A percentile compares a stretch with the other conserved stretches of the same genome.
Conservation (phyloP, 164 flowering plant genomes). For the Sextonia rubra region DNA sequence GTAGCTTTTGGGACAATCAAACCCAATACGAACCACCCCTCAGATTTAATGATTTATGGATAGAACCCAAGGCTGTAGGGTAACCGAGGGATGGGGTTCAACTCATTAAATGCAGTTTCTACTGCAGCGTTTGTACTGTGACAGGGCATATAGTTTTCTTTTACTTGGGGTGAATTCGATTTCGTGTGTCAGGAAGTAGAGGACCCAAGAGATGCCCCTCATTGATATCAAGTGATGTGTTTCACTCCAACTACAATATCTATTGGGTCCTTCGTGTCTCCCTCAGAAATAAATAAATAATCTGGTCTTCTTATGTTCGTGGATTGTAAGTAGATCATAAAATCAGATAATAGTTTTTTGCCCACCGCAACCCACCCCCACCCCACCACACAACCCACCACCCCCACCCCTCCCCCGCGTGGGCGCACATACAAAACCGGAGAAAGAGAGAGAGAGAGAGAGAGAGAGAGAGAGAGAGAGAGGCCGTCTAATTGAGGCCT, state of each 20-base stretch:
- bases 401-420: no score
- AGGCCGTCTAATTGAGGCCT: no score
- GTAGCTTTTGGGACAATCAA: conserved; percentile 11
- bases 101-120: neutral
- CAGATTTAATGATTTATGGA: neutral
- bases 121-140: neutral
- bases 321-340: no score
- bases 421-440: no score
- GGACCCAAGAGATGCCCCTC: neutral
- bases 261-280: neutral
- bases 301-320: no score
- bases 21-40: neutral
- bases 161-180: conserved; percentile 7
- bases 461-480: no score
- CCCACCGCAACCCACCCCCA: no score
- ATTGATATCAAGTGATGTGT: neutral
- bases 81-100: neutral
- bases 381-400: no score
- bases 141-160: neutral
- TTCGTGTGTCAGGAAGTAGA: conserved; percentile 5
- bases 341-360: neutral
- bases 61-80: neutral
- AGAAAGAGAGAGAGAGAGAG: no score
- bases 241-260: neutral
- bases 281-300: neutral